Conservation (phyloP, 1,139 yeast species). For the Candida tetrigidarum region DNA sequence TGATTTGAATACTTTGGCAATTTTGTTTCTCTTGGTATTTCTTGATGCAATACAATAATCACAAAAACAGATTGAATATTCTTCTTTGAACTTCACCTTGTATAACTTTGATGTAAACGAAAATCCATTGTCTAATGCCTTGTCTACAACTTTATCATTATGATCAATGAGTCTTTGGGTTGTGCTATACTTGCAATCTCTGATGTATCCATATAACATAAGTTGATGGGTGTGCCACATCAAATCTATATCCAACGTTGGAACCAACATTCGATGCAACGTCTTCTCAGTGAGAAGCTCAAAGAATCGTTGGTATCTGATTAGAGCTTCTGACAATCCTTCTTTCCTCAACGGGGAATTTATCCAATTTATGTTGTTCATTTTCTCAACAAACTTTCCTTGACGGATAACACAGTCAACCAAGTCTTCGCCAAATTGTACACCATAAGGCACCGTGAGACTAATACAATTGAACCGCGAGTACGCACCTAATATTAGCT, state of each 20-base stretch:
- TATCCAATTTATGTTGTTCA: slow-evolving; percentile 35
- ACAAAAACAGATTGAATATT: slow-evolving; percentile 21
- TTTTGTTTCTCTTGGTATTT: background rate
- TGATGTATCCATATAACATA: slow-evolving; percentile 26
- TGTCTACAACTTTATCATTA: slow-evolving; percentile 18
- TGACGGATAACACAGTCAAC: slow-evolving; percentile 37
- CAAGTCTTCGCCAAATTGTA: slow-evolving; percentile 30
- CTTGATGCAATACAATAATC: slow-evolving; percentile 14
- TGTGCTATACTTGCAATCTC: slow-evolving; percentile 19
- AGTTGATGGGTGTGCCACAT: slow-evolving; percentile 47
- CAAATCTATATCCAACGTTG: slow-evolving; percentile 43
- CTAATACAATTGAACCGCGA: slow-evolving; percentile 23
- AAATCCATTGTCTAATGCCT: slow-evolving; percentile 14
- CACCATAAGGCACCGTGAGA: slow-evolving; percentile 20
- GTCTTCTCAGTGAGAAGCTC: slow-evolving; percentile 18
- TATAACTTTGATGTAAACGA: slow-evolving; percentile 18
- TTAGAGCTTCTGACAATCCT: slow-evolving; percentile 24
- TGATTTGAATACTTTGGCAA: background rate
- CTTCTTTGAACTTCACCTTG: slow-evolving; percentile 14
- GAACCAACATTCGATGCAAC: slow-evolving; percentile 25
- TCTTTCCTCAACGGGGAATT: slow-evolving; percentile 24
- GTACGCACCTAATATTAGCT: slow-evolving; percentile 15
- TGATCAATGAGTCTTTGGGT: slow-evolving; percentile 19
- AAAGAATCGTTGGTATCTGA: slow-evolving; percentile 32
- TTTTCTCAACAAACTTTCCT: slow-evolving; percentile 32